Conservation (phyloP, 2,329 filamentous ascomycete genomes). For the Pseudocercospora fijiensis region DNA sequence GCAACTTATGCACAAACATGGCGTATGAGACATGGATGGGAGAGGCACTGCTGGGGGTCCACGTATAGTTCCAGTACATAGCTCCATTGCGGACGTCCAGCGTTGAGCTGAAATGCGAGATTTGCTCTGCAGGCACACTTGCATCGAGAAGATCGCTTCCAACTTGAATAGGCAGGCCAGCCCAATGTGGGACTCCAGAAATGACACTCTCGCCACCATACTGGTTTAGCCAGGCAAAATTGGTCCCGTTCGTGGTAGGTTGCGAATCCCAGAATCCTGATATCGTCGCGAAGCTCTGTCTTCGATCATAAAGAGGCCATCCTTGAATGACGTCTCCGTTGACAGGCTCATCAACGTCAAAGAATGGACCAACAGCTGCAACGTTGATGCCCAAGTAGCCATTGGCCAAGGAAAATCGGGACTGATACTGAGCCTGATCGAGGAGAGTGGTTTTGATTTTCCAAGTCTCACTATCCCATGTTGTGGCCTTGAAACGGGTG, state of each 20-base stretch:
- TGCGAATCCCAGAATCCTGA: constrained; percentile 66
- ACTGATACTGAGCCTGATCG: constrained; percentile 60
- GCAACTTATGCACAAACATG: constrained; percentile 64
- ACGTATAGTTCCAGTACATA: constrained; percentile 64
- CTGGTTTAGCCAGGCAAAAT: constrained; percentile 67
- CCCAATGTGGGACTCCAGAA: constrained; percentile 69
- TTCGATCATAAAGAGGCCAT: constrained; percentile 65
- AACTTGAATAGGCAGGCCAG: constrained; percentile 58
- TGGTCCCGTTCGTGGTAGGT: constrained; percentile 58
- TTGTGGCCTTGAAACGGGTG: constrained; percentile 54
- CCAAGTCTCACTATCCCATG: constrained; percentile 62
- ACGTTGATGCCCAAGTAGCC: constrained; percentile 66
- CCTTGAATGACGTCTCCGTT: constrained; percentile 57
- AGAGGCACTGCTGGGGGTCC: constrained; percentile 55
- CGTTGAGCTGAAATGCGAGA: constrained; percentile 61
- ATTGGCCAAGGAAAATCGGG: constrained; percentile 60
- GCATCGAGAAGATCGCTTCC: constrained; percentile 59
- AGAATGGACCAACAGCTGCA: constrained; percentile 63
- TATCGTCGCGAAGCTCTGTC: constrained; percentile 67
- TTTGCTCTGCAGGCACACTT: constrained; percentile 57
- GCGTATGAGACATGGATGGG: constrained; percentile 62
- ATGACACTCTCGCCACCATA: constrained; percentile 71
- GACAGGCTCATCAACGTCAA: constrained; percentile 57
- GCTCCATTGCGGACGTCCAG: constrained; percentile 64
- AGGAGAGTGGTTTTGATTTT: constrained; percentile 53